Base-by-base conservation (phyloP, 2,329 filamentous ascomycete species). In the Bimuria novae-zelandiae region DNA sequence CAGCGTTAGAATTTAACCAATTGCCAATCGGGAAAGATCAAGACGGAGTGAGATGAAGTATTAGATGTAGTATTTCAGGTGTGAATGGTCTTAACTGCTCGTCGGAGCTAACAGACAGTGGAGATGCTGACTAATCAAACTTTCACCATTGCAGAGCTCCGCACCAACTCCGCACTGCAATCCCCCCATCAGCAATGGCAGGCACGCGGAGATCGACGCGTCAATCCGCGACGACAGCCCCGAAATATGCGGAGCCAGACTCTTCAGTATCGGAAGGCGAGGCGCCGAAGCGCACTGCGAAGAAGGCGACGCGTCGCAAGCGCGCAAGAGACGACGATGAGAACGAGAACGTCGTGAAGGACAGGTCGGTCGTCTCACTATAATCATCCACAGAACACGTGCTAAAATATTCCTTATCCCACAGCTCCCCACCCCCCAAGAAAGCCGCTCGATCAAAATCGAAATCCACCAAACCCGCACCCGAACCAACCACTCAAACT, bases 171-270 rank as follows among this genome's bases (percentile, higher is more conserved):
- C 32, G 23, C 23, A 37, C 30, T 44, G 21, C 49, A 43, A 40
- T 30, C 42, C 22, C 41, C 36, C 47, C 43, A 43, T 17, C 35
- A 47, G 17, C 45, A 42, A 72, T 71, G 70, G 60, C 63, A 2
- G 61, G 52, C 30, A 67, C 65, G 51, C 64, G 69, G 44, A 65
- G 62, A 57, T 69, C 65, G 3, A 63, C 67, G 61, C 68, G 69
- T 50, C 59, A 62, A 49, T 52, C 64, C 32, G 44, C 61, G 16
- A 17, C 56, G 6, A 29, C 50, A 36, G 55, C 54, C 3, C 56
- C 55, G 1, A 65, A 61, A 19, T 67, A 70, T 37, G 57, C 61
- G 14, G 64, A 69, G 5, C 42, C 55, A 0, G 56, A 52, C 49
- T 55, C 60, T 5, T 54, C 60, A 1, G 47, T 56, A 2, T 54